Evolutionary conservation across 805 yeast genomes (phyloP).

Genomic region (Barnettozyma vustinii): DNA sequence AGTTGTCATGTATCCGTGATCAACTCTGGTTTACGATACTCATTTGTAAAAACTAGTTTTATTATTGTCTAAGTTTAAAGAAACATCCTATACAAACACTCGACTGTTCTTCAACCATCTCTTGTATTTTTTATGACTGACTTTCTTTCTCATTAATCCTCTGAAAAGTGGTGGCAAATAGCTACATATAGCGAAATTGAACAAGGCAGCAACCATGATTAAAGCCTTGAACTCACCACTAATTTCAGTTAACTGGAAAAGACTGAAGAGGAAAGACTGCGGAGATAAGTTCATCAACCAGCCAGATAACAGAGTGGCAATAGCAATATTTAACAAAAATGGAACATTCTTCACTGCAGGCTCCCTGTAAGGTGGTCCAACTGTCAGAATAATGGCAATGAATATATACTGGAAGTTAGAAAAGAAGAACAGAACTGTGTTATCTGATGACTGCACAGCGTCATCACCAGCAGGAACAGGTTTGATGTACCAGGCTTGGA

Average conservation of each 20-base stretch:
- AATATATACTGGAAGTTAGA: constrained; percentile 88
- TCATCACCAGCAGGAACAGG: constrained; percentile 82
- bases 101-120: constrained; percentile 21
- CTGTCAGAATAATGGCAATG: constrained; percentile 76
- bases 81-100: constrained; percentile 8
- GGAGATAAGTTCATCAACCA: constrained; percentile 50
- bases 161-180: constrained; percentile 31
- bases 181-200: constrained; percentile 41
- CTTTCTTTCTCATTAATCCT: constrained; percentile 29
- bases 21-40: background rate
- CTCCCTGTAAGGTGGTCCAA: constrained; percentile 91
- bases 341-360: constrained; percentile 63
- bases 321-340: constrained; percentile 56
- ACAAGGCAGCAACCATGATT: constrained; percentile 40
- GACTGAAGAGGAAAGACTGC: constrained; percentile 49
- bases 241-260: constrained; percentile 72
- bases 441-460: constrained; percentile 81
- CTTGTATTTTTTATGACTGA: constrained; percentile 35
- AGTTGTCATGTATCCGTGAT: no score
- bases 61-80: background rate
- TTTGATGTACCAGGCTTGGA: constrained; percentile 66
- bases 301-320: constrained; percentile 46
- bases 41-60: background rate
- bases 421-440: constrained; percentile 75
- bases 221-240: constrained; percentile 43